Percentiles rank a stretch among this genome's conserved stretches.
phyloP scores from a whole-genome alignment of 768 basidiomycete species.

The Boletus rufocinnamomeus region DNA sequence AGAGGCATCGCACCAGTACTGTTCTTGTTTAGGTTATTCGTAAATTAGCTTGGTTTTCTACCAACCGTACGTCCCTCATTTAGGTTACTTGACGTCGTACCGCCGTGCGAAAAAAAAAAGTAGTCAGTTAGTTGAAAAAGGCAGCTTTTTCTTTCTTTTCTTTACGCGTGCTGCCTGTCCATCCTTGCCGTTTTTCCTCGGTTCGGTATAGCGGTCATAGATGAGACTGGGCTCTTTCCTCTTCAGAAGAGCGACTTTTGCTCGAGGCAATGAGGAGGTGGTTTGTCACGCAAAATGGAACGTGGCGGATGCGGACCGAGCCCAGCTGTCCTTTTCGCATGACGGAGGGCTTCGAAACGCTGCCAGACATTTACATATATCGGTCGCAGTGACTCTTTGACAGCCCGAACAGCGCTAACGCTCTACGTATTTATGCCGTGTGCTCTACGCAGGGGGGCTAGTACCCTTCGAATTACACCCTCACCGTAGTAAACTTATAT shows the following conservation, averaged over 20 bases:
- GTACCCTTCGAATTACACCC: background rate
- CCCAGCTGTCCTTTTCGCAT: background rate
- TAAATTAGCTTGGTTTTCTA: conserved; percentile 21
- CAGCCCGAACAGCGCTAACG: background rate
- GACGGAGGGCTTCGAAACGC: conserved; percentile 10
- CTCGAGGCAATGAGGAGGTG: conserved; percentile 34
- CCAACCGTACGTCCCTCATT: background rate
- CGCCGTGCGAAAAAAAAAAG: conserved; percentile 21
- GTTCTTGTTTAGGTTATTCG: conserved; percentile 27
- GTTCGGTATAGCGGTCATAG: conserved; percentile 13
- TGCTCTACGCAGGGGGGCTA: background rate
- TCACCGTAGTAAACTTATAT: background rate
- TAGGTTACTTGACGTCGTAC: background rate
- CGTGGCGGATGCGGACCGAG: conserved; percentile 9
- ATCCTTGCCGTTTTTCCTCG: conserved; percentile 15
- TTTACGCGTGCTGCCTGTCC: conserved; percentile 22
- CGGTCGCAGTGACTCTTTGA: background rate
- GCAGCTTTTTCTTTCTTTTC: background rate
- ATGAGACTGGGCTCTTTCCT: conserved; percentile 27
- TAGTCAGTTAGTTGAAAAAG: background rate
- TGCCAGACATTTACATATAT: conserved; percentile 20
- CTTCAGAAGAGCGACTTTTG: conserved; percentile 23
- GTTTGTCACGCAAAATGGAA: conserved; percentile 31
- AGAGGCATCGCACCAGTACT: background rate
- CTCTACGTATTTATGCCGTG: background rate